These are phyloP conservation scores for Fraxinus cuspidata DNA, from an alignment of 257 asterid genomes.

Conservation along the genomic window DNA sequence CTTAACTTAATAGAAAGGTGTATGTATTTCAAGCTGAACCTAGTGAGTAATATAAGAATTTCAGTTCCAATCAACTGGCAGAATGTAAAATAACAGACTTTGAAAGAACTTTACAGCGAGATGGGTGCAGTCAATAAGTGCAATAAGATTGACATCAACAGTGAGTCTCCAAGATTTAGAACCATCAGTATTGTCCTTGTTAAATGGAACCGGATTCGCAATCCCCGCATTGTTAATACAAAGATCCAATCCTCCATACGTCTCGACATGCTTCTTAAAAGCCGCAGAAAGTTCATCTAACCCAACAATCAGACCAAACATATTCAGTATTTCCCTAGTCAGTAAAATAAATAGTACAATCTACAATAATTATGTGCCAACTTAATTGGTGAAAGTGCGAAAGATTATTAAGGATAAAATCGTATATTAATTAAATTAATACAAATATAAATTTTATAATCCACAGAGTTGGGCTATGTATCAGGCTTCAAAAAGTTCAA, in stretches of 20 bases:
- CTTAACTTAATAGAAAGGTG: neutral
- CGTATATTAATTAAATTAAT: neutral
- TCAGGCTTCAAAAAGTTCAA: neutral
- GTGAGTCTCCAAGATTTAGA: constrained; percentile 76
- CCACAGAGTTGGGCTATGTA: too few relatives aligned
- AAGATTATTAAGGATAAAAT: neutral
- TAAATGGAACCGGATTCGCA: constrained; percentile 50
- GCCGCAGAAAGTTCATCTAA: constrained; percentile 71
- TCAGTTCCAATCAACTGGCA: neutral
- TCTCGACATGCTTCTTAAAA: constrained; percentile 62
- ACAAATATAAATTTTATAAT: too few relatives aligned
- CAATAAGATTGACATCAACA: constrained; percentile 59
- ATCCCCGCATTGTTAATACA: constrained; percentile 90
- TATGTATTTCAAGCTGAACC: neutral
- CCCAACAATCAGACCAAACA: constrained; percentile 26
- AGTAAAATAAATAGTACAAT: neutral
- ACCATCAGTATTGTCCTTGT: constrained; percentile 70
- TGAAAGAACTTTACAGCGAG: constrained; percentile 56
- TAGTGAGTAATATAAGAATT: neutral
- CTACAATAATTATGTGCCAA: too few relatives aligned
- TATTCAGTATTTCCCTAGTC: neutral
- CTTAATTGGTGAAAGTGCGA: neutral
- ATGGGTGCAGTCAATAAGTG: constrained; percentile 67
- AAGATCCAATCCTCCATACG: constrained; percentile 88
- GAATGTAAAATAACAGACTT: neutral